Percentiles rank a stretch among this genome's conserved stretches.
Conservation (phyloP, 208 protist genomes). For the Acanthamoeba royreba region DNA sequence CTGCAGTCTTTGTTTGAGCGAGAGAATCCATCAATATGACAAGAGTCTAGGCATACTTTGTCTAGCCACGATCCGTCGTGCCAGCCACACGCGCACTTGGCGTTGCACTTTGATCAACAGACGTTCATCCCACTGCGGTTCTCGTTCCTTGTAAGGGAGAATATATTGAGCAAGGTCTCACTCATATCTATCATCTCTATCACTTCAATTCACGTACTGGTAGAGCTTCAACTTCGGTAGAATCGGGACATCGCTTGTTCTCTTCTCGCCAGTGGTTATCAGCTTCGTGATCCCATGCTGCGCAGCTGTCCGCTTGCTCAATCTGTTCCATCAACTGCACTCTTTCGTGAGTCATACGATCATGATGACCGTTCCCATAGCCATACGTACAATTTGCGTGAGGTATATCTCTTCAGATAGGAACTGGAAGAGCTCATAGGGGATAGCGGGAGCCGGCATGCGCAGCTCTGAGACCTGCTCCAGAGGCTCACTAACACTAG, state of each 20-base stretch:
- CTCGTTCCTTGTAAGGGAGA: background rate
- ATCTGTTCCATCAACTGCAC: background rate
- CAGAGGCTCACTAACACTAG: too few species aligned
- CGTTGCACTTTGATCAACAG: background rate
- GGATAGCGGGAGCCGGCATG: background rate
- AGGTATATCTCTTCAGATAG: background rate
- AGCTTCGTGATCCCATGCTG: background rate
- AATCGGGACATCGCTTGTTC: background rate
- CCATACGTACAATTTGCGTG: conserved; percentile 29
- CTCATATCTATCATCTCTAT: too few species aligned
- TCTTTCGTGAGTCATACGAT: background rate
- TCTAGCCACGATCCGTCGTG: background rate
- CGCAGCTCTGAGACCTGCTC: background rate
- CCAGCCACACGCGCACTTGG: conserved; percentile 20
- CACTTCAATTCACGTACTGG: background rate
- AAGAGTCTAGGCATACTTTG: background rate
- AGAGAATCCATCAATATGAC: too few species aligned
- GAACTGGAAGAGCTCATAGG: background rate
- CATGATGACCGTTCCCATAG: too few species aligned
- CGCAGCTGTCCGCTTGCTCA: background rate
- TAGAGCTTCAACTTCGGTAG: background rate
- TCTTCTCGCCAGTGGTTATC: conserved; percentile 37
- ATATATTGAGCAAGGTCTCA: background rate
- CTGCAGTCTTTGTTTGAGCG: too few species aligned
- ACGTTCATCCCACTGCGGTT: background rate